Evolutionary conservation across 2,329 filamentous ascomycete genomes (phyloP).

Genomic region (Teratosphaeriaceae sp.): DNA sequence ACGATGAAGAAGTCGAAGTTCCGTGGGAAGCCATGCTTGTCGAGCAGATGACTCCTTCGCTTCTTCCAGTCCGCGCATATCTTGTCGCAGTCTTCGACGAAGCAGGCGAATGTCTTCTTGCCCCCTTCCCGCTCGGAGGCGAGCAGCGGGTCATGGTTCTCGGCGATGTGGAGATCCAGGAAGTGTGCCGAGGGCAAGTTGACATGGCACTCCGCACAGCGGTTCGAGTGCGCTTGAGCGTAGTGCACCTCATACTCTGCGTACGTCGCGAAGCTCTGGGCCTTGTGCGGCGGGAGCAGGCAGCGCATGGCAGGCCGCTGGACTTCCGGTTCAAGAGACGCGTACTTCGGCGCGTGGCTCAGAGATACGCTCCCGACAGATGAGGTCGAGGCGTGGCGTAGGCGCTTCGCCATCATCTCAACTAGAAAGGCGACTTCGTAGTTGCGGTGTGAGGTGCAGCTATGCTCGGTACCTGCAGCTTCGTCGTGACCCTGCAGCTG

Average conservation of each 20-base stretch:
- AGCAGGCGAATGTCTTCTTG: constrained; percentile 88
- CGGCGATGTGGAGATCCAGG: constrained; percentile 77
- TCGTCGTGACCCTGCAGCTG: background rate
- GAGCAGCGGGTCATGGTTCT: constrained; percentile 79
- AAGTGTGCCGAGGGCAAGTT: constrained; percentile 85
- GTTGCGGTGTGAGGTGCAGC: background rate
- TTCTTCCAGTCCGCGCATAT: constrained; percentile 80
- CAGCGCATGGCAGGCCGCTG: constrained; percentile 61
- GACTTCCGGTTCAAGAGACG: constrained; percentile 48
- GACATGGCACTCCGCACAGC: constrained; percentile 75
- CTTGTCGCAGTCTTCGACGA: constrained; percentile 80
- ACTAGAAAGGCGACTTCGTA: constrained; percentile 8
- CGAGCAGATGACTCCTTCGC: constrained; percentile 78
- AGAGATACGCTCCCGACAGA: constrained; percentile 14
- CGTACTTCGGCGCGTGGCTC: constrained; percentile 37
- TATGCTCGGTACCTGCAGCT: background rate
- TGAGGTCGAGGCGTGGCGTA: constrained; percentile 43
- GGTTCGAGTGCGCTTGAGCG: constrained; percentile 69
- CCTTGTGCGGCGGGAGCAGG: constrained; percentile 71
- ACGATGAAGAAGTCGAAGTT: constrained; percentile 86
- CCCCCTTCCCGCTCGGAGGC: constrained; percentile 68
- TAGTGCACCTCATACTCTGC: constrained; percentile 86
- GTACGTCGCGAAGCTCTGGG: constrained; percentile 65
- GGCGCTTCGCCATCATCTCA: constrained; percentile 53
- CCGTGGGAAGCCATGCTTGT: constrained; percentile 84